Base-by-base conservation (phyloP, 306 rosid species). In the Adenanthera pavonina region DNA sequence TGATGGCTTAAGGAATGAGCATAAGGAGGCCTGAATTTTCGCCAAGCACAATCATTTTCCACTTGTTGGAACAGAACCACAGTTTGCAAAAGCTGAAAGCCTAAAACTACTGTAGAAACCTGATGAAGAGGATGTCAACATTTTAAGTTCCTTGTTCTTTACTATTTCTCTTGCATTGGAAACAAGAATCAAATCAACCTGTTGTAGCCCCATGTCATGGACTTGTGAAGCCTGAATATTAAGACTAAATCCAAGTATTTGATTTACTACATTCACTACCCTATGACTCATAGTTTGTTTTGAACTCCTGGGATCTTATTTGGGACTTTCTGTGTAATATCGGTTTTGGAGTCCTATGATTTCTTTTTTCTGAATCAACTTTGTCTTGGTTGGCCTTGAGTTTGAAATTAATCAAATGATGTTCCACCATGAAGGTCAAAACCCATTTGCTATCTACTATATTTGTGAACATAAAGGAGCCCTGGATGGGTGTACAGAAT, bases 41-140 rank as follows among this genome's bases (percentile, higher is more conserved):
- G 14, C 57, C 74, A 54, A 85, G 83, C 16, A 81, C 79, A 19
- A 80, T 69, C 87, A 74, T 82, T 81, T 84, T 75, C 52, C 77
- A 82, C 36, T 88, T 44, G 87, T 90, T 14, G 89, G 89, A 38
- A 83, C 13, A 19, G 59, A 84, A 43, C 83, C 85, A 72, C 81
- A 80, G 40, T 80, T 85, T 34, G 83, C 68, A 67, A 75, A 83
- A 34, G 82, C 80, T 16, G n/a, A n/a, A n/a, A n/a, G n/a, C n/a
- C n/a, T n/a, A 82, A 89, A 76, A 85, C 87, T 59, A 36, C n/a
- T 51, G 83, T 72, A 69, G 81, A 81, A 12, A 74, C 54, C 14
- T 16, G 54, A 49, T 11, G 17, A 17, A 3, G 83, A 76, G 62
- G 80, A 79, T 7, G 84, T 78, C 17, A 17, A 17, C 36, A 59